Evolutionary conservation across 176 grass and related monocot species (phyloP), one percentile per base, ranked within the genome.

Genomic region (Carex scoparia): DNA sequence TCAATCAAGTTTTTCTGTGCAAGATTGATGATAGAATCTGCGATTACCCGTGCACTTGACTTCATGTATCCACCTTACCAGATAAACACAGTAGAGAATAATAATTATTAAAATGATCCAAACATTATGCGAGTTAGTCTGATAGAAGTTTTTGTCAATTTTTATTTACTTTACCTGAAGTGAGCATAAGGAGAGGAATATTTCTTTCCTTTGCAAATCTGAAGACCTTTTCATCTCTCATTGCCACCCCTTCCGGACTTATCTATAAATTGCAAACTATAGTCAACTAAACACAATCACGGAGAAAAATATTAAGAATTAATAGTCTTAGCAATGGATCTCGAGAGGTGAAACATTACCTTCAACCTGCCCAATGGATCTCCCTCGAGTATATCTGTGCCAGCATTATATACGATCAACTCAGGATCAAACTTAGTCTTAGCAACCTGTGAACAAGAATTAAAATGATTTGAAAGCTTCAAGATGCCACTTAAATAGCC

Each of bases 151-250:
- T 62, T 63, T 61, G 30, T 61, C 28, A 11, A 40, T 10, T 78
- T 78, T 77, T 66, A 81, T 61, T 62, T 37, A 81, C 12, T 32
- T 84, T 79, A 94, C 95, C 95, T 91, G 95, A 98, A 81, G 93
- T 98, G 49, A 93, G 85, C 95, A 98, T 98, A 57, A 93, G 56
- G 49, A 98, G 87, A 12, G 95, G 95, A 83, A 92, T 88, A 76
- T 92, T 98, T 88, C 84, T 94, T 87, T 98, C 95, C 79, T 79
- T 93, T n/a, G 93, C 91, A 86, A 90, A 94, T 71, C 84, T 89
- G 59, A 95, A 98, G 18, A 98, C 89, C 86, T 93, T 98, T 79
- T 98, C 93, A 84, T 98, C 95, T 95, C 95, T 98, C 10, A 80
- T 89, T 58, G 84, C 58, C 49, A 95, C 91, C 2, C 95, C 93